Percentiles rank a stretch among this genome's conserved stretches.
These are phyloP conservation scores for Diaporthe velutina DNA, from an alignment of 2,329 filamentous ascomycete species.

Conservation along the genomic window DNA sequence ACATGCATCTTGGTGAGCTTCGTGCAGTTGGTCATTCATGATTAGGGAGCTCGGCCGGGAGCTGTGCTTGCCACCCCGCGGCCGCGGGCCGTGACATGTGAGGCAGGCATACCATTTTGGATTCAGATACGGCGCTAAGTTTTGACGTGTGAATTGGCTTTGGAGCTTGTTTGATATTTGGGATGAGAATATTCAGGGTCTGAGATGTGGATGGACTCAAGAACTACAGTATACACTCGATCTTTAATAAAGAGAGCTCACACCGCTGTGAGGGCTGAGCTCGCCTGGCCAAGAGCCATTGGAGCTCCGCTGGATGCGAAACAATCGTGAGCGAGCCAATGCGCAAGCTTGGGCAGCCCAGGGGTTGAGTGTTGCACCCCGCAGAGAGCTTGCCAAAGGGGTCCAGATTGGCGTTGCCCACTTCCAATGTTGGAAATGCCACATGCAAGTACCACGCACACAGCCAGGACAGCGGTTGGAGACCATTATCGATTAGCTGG, in stretches of 20 bases:
- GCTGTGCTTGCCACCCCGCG: background rate
- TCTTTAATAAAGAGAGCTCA: slow-evolving; percentile 16
- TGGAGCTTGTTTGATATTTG: background rate
- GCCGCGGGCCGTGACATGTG: background rate
- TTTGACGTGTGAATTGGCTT: background rate
- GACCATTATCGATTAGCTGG: background rate
- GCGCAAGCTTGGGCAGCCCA: slow-evolving; percentile 1
- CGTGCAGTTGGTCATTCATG: background rate
- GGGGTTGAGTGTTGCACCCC: slow-evolving; percentile 27
- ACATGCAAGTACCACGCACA: slow-evolving; percentile 15
- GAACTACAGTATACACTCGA: background rate
- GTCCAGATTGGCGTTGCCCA: slow-evolving; percentile 20
- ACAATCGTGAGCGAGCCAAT: slow-evolving; percentile 32
- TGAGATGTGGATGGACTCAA: background rate
- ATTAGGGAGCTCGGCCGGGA: background rate
- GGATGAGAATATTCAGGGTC: background rate
- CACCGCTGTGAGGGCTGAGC: slow-evolving; percentile 37
- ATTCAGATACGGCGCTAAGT: slow-evolving; percentile 2
- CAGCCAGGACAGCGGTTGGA: background rate
- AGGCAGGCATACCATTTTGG: slow-evolving; percentile 32
- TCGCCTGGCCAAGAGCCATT: slow-evolving; percentile 33
- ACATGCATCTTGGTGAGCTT: slow-evolving; percentile 21
- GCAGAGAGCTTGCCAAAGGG: slow-evolving; percentile 1
- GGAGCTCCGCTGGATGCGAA: slow-evolving; percentile 31
- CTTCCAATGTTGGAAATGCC: slow-evolving; percentile 6